These are phyloP conservation scores for Crithidia thermophila DNA, from an alignment of 208 protist species.

Conservation along the genomic window DNA sequence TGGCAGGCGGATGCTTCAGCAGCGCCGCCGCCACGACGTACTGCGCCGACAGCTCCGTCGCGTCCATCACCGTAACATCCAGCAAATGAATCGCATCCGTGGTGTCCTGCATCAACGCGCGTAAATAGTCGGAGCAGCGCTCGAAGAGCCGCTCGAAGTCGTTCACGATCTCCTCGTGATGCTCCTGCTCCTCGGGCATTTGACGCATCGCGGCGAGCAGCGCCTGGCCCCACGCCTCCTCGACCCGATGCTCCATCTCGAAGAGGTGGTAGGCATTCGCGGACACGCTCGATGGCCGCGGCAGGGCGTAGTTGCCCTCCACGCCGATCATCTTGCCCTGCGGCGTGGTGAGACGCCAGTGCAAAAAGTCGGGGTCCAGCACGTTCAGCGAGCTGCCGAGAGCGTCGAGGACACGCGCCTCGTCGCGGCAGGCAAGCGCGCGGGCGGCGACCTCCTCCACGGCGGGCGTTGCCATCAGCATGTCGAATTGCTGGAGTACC, in stretches of 20 bases:
- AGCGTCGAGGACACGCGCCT: conserved; percentile 34
- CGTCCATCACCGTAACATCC: conserved; percentile 27
- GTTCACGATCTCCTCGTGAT: conserved; percentile 68
- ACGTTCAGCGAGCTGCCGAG: conserved; percentile 40
- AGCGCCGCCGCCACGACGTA: conserved; percentile 59
- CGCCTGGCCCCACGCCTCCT: conserved; percentile 65
- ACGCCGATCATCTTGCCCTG: conserved; percentile 25
- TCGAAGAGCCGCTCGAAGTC: conserved; percentile 68
- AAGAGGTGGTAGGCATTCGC: conserved; percentile 24
- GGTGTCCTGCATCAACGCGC: conserved; percentile 41
- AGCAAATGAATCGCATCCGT: conserved; percentile 45
- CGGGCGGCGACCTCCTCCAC: conserved; percentile 37
- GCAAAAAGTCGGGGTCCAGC: conserved; percentile 45
- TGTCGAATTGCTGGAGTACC: conserved; percentile 81
- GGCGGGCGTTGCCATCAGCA: conserved; percentile 51
- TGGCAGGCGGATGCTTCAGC: conserved; percentile 44
- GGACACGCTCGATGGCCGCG: conserved; percentile 22
- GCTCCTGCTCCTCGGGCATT: conserved; percentile 66
- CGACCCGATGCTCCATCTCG: conserved; percentile 35
- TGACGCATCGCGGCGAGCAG: conserved; percentile 58
- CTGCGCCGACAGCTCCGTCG: conserved; percentile 34
- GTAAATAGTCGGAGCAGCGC: conserved; percentile 64
- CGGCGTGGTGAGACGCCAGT: conserved; percentile 30
- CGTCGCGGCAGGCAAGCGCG: conserved; percentile 28
- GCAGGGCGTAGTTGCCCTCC: conserved; percentile 30